Evolutionary conservation across 2,329 filamentous ascomycete genomes (phyloP).

Genomic region (Pseudogymnoascus pannorum): DNA sequence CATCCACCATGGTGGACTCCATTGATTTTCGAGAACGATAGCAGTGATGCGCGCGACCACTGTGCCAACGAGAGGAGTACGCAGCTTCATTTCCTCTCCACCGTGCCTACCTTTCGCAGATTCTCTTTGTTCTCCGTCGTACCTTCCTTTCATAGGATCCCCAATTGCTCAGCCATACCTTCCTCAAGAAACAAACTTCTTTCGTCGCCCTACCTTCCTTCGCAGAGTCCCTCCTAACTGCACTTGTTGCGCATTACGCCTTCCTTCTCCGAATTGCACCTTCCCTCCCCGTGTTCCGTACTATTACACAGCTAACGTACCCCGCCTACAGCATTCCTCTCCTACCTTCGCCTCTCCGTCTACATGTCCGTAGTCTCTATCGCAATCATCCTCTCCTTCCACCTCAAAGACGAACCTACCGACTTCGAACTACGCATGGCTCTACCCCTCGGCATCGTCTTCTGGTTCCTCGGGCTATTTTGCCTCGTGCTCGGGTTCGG

Average conservation of each 20-base stretch:
- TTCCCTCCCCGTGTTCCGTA: conserved; percentile 55
- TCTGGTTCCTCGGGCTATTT: conserved; percentile 75
- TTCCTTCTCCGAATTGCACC: conserved; percentile 34
- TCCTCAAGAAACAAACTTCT: conserved; percentile 16
- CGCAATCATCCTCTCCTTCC: conserved; percentile 89
- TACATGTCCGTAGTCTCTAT: conserved; percentile 88
- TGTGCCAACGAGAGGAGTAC: conserved; percentile 42
- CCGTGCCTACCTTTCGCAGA: neutral
- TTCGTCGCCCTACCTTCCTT: conserved; percentile 1
- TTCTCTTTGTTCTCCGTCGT: neutral
- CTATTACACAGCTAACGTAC: conserved; percentile 28
- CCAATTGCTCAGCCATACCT: neutral
- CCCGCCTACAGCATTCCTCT: conserved; percentile 72
- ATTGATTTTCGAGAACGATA: conserved; percentile 58
- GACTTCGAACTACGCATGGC: conserved; percentile 68
- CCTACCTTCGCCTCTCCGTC: conserved; percentile 80
- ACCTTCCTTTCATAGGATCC: neutral
- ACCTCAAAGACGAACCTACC: conserved; percentile 68
- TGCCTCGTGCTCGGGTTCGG: conserved; percentile 70
- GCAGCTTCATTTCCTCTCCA: neutral
- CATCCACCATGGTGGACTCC: conserved; percentile 25
- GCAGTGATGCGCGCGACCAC: conserved; percentile 55
- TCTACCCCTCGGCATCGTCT: conserved; percentile 75
- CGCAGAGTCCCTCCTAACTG: too few species aligned
- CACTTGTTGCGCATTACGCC: conserved; percentile 21